Conservation (phyloP, 192 early-diverging fungal genomes). For the Radiomyces spectabilis region DNA sequence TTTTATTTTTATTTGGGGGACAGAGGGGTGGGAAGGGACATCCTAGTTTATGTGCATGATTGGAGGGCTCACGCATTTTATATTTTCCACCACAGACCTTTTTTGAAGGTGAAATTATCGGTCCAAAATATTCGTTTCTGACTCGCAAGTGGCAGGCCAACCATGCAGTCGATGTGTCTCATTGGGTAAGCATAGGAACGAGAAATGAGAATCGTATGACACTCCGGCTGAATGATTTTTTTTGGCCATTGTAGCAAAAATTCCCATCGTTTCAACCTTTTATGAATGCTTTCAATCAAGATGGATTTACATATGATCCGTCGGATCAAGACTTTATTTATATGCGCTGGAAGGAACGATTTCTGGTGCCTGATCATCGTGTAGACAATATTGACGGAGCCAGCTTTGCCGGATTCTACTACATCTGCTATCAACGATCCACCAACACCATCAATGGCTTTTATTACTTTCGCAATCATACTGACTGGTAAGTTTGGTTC, state of each 20-base stretch:
- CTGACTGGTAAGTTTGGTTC: conserved; percentile 37
- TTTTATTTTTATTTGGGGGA: background rate
- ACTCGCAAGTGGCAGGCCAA: conserved; percentile 84
- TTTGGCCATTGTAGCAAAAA: background rate
- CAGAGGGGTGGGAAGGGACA: background rate
- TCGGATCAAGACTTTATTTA: conserved; percentile 56
- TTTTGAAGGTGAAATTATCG: conserved; percentile 85
- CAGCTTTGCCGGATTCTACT: conserved; percentile 89
- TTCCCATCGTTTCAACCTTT: conserved; percentile 4
- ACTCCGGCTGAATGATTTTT: background rate
- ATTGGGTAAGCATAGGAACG: conserved; percentile 54
- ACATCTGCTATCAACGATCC: conserved; percentile 63
- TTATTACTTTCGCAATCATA: conserved; percentile 51
- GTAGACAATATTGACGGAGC: conserved; percentile 72
- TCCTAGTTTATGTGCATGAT: background rate
- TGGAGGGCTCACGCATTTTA: background rate
- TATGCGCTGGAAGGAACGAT: conserved; percentile 94
- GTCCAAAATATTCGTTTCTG: conserved; percentile 64
- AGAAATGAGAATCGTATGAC: background rate
- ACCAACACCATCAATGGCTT: conserved; percentile 56
- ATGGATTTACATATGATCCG: conserved; percentile 33
- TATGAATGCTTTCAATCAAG: conserved; percentile 33
- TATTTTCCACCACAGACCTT: conserved; percentile 41
- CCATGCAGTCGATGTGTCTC: conserved; percentile 59
- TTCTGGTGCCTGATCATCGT: conserved; percentile 79